Conservation (phyloP, 192 early-diverging fungal species). For the Podila epigama region DNA sequence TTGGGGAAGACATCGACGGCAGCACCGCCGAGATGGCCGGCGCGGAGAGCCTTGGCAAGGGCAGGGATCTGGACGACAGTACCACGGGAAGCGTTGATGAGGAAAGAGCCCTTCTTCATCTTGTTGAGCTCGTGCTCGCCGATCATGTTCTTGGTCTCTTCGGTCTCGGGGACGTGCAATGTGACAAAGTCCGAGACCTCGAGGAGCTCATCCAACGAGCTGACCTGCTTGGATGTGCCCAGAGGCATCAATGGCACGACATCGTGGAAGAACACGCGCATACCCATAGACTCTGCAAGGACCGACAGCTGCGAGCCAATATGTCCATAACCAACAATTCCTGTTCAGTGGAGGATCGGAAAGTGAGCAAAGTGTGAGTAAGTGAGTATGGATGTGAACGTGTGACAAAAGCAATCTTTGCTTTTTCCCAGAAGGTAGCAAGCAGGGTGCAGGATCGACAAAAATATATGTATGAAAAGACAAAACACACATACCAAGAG, state of each 20-base stretch:
- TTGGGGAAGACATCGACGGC: constrained; percentile 97
- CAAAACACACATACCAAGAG: constrained; percentile 58
- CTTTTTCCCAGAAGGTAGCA: too few relatives aligned
- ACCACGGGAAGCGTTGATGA: constrained; percentile 96
- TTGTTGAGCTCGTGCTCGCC: constrained; percentile 78
- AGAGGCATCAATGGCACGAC: constrained; percentile 91
- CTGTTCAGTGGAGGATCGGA: constrained; percentile 23
- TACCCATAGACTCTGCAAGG: constrained; percentile 94
- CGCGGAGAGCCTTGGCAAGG: constrained; percentile 79
- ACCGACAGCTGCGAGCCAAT: constrained; percentile 98
- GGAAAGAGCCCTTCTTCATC: constrained; percentile 93
- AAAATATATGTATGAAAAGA: too few relatives aligned
- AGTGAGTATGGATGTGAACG: background rate
- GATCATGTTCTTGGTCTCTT: constrained; percentile 99
- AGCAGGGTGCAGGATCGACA: too few relatives aligned
- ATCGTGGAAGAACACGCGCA: constrained; percentile 94
- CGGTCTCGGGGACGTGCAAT: constrained; percentile 95
- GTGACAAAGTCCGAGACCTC: constrained; percentile 88
- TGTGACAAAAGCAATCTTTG: too few relatives aligned
- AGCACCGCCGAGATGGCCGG: constrained; percentile 89
- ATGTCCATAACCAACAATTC: constrained; percentile 99
- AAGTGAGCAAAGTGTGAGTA: background rate
- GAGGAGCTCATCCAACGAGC: constrained; percentile 83
- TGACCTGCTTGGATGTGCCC: constrained; percentile 78
- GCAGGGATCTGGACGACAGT: constrained; percentile 96